A percentile compares a stretch with the other conserved stretches of the same genome.
Conservation (phyloP, 2,329 filamentous ascomycete species). For the Fusarium guadeloupense region DNA sequence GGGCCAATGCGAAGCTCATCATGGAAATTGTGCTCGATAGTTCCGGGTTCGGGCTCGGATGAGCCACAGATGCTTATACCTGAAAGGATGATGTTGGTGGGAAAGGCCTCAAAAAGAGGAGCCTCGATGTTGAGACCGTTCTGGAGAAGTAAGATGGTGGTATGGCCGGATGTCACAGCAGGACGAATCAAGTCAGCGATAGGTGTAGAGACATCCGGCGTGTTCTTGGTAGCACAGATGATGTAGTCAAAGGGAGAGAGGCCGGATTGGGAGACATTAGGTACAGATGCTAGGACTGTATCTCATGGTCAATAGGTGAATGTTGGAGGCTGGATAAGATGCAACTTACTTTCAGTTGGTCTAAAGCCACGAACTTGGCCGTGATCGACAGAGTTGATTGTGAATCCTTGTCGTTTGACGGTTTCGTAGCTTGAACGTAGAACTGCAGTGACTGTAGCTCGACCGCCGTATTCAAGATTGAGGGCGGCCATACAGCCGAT, state of each 20-base stretch:
- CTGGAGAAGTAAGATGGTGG: conserved; percentile 38
- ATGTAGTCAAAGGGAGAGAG: conserved; percentile 39
- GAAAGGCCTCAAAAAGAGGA: conserved; percentile 33
- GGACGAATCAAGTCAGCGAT: conserved; percentile 35
- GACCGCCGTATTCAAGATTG: conserved; percentile 35
- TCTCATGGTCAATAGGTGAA: neutral
- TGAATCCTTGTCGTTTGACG: conserved; percentile 37
- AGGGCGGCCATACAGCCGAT: conserved; percentile 40
- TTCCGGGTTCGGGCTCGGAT: conserved; percentile 34
- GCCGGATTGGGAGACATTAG: conserved; percentile 26
- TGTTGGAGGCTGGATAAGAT: neutral
- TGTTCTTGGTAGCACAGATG: conserved; percentile 40
- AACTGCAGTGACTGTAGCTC: conserved; percentile 38
- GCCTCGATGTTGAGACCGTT: conserved; percentile 41
- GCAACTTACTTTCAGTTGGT: conserved; percentile 32
- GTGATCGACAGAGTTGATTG: conserved; percentile 39
- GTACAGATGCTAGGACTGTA: conserved; percentile 32
- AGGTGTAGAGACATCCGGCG: conserved; percentile 30
- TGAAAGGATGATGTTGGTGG: conserved; percentile 35
- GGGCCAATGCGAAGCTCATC: conserved; percentile 38
- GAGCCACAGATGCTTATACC: conserved; percentile 42
- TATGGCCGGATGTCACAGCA: conserved; percentile 31
- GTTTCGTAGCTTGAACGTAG: conserved; percentile 38
- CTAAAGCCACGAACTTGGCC: conserved; percentile 31
- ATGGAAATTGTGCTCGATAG: conserved; percentile 35